Base-by-base conservation (phyloP, 2,329 filamentous ascomycete species). In the Zopfia rhizophila region DNA sequence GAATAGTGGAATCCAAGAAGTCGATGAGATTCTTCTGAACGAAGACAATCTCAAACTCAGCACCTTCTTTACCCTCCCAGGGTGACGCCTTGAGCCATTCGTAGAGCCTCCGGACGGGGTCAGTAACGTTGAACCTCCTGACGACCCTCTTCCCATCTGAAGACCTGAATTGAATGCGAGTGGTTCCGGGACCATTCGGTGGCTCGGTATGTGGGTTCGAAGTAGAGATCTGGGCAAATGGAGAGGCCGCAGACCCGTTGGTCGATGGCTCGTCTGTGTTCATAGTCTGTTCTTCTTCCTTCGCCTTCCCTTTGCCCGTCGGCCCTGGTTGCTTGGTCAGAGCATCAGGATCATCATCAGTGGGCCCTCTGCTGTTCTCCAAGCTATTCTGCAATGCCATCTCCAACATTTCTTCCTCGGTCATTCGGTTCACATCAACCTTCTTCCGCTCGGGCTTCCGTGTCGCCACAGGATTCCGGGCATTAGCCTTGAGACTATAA, bases 81-180 rank as follows among this genome's bases (percentile, higher is more conserved):
- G 91, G 90, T 48, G 88, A 85, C 1, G 92, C 88, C 76, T 97
- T 99, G 55, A 99, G 84, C 91, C 92, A 99, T 75, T 99, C 94
- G 72, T 93, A 99, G 32, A 99, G 86, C 10, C 90, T 84, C 43
- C 85, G 82, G 10, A 99, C 91, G 1, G 82, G 78, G 46, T 99
- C 94, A 11, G 82, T 72, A 3, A 92, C 73, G 7, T 79, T 77
- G 73, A 99, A 99, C n/a, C 90, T 84, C 21, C 91, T 87, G 48
- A 99, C 92, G 7, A 96, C 82, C 13, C 93, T 86, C 1, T 91
- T 91, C 8, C 84, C 87, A 1, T 92, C 86, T 61, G 96, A 89
- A 10, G 61, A 60, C 48, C 90, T 84, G 75, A 99, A 96, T 69
- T 97, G 94, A 57, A 99, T 95, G 38, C 93, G 85, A 3, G 93